Base-by-base conservation (phyloP, 306 rosid genomes). In the Psophocarpus tetragonolobus region DNA sequence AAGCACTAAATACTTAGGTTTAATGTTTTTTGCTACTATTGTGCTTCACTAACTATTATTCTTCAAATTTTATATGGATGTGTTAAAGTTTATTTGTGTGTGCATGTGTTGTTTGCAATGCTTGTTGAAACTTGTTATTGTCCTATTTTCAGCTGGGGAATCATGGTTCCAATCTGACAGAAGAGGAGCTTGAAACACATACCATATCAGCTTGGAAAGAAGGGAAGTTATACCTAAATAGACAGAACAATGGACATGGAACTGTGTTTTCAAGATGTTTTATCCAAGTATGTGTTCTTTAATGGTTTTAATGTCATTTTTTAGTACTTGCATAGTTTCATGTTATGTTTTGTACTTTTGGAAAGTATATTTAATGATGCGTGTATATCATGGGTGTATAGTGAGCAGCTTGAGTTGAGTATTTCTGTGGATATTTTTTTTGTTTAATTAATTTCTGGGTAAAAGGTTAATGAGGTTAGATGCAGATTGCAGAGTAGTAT, bases 101-200 rank as follows among this genome's bases (percentile, higher is more conserved):
- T 33, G 15, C 4, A 5, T 15, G 4, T 15, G 20, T 29, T 4
- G 11, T 71, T 36, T 66, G 74, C 47, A 68, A 38, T 66, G 64
- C 44, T 71, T 74, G 67, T 78, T 65, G 53, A 70, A 75, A 68
- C 74, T 60, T 83, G 67, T 71, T 75, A 62, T 82, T 41, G 66
- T 58, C 62, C 58, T 64, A 69, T 78, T 74, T 66, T 73, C 88
- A 94, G 98, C 94, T 94, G 80, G 97, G 98, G 88, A 94, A 83
- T 87, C 91, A 84, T 75, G 97, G 96, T 11, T 94, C 98, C 64
- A 94, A 90, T 87, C 91, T 94, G 81, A 91, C 98, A 14, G 97
- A 94, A 73, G 98, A 94, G 85, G 98, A 94, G 82, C 98, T 94
- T 70, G 97, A 94, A 83, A 94, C 98, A 71, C 98, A 94, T 87